A percentile compares a stretch with the other conserved stretches of the same genome.
These are phyloP conservation scores for Candida labiduridarum DNA, from an alignment of 1,139 yeast genomes.

Conservation along the genomic window DNA sequence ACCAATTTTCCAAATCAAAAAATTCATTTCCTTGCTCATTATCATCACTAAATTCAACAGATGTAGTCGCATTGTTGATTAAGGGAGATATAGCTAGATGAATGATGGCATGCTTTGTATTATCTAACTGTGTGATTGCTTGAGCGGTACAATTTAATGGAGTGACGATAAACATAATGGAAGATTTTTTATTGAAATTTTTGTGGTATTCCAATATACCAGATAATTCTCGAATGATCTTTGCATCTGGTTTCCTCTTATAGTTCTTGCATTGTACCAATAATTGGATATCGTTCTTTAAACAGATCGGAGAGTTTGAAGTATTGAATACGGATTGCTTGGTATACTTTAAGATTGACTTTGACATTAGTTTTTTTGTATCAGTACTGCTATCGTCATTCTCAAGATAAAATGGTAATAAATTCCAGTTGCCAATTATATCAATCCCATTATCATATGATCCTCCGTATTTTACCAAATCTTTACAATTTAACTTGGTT, in stretches of 20 bases:
- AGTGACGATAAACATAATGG: slow-evolving; percentile 47
- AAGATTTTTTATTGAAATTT: slow-evolving; percentile 9
- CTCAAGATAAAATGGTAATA: slow-evolving; percentile 28
- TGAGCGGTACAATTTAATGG: slow-evolving; percentile 64
- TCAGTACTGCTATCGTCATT: neutral
- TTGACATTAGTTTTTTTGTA: neutral
- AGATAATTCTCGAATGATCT: slow-evolving; percentile 56
- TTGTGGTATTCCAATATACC: slow-evolving; percentile 54
- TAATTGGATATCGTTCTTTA: slow-evolving; percentile 32
- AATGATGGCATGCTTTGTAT: slow-evolving; percentile 56
- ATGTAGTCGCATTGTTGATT: slow-evolving; percentile 13
- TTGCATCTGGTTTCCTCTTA: slow-evolving; percentile 49
- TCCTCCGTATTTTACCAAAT: slow-evolving; percentile 56
- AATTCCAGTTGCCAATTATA: slow-evolving; percentile 61
- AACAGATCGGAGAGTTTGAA: slow-evolving; percentile 19
- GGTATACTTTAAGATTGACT: slow-evolving; percentile 18
- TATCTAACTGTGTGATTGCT: slow-evolving; percentile 58
- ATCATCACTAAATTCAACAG: slow-evolving; percentile 14
- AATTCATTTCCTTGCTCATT: slow-evolving; percentile 18
- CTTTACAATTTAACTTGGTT: slow-evolving; percentile 43
- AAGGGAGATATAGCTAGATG: slow-evolving; percentile 47
- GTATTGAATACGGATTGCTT: slow-evolving; percentile 14
- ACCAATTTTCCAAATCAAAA: slow-evolving; percentile 38
- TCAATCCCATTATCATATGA: slow-evolving; percentile 77
- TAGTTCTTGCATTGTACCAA: slow-evolving; percentile 64